Conservation (phyloP, 352 stramenopile species). For the Pythium guiyangense region DNA sequence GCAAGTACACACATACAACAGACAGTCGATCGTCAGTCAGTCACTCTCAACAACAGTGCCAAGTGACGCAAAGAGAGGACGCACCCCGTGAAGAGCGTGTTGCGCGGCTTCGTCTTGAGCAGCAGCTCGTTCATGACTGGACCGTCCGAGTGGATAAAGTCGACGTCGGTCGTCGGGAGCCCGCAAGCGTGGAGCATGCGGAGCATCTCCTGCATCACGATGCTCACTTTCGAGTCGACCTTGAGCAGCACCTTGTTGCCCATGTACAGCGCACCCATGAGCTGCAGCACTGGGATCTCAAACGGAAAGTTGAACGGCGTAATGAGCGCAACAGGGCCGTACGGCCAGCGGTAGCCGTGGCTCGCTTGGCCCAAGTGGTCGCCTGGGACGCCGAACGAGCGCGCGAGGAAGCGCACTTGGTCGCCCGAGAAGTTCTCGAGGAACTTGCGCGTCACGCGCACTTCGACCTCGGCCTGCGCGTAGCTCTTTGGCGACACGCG, state of each 20-base stretch:
- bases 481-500: slow-evolving; percentile 97
- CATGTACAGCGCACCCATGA: slow-evolving; percentile 98
- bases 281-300: slow-evolving; percentile 98
- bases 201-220: slow-evolving; percentile 98
- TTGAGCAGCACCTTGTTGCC: slow-evolving; percentile 98
- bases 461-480: slow-evolving; percentile 90
- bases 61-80: slow-evolving; percentile 3
- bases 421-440: slow-evolving; percentile 97
- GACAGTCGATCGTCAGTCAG: background rate
- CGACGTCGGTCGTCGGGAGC: slow-evolving; percentile 93
- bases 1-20: slow-evolving; percentile 4
- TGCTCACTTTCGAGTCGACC: slow-evolving; percentile 92
- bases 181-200: slow-evolving; percentile 94
- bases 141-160: slow-evolving; percentile 96
- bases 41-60: background rate
- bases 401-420: slow-evolving; percentile 95
- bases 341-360: slow-evolving; percentile 95
- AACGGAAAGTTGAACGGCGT: slow-evolving; percentile 98
- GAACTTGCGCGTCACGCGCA: slow-evolving; percentile 94
- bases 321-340: slow-evolving; percentile 95
- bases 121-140: slow-evolving; percentile 94
- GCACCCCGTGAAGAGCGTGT: slow-evolving; percentile 97
- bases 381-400: slow-evolving; percentile 94
- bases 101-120: slow-evolving; percentile 89
- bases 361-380: slow-evolving; percentile 96